Base-by-base conservation (phyloP, 2,329 filamentous ascomycete species). In the Fusarium sp. region DNA sequence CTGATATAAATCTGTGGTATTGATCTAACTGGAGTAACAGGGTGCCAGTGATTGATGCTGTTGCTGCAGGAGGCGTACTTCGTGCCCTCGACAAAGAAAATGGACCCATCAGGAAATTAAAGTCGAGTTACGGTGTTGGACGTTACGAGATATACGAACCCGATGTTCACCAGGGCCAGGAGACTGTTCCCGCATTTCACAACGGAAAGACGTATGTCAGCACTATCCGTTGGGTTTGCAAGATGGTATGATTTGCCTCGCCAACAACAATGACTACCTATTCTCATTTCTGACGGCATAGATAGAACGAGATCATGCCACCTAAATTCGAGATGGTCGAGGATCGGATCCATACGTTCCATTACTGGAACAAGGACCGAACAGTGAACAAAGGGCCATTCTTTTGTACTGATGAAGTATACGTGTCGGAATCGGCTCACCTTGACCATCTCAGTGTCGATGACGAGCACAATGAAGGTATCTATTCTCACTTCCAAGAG, bases 21-120 rank as follows among this genome's bases (percentile, higher is more conserved):
- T 20, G 9, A 1, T 7, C 53, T 61, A 19, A 61, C 7, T 5
- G 5, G 4, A 11, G 15, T 1, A 2, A 8, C 1, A 58, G 46
- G 4, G 13, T 2, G 1, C 19, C 23, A 1, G 1, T 14, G 3
- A 2, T 65, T 1, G 43, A 65, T 23, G 48, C 60, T 1, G 54
- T 65, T 22, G 46, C 62, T 1, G 6, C 6, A 1, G 62, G 62
- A 7, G 60, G 48, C 5, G 61, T 65, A 0, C 10, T 51, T 2
- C 55, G 60, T 0, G 40, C 60, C 2, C 44, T 59, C 1, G 5
- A 65, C 23, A 65, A 65, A 22, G 4, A 9, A 3, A 10, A 45
- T 1, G 60, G 60, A 1, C 60, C 62, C 1, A 23, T 4, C 1
- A 39, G 60, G 9, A 13, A 50, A 2, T 33, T 60, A 17, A 22